Evolutionary conservation across 139 green algal genomes (phyloP), one percentile per base, ranked within the genome.

Genomic region (Chlorella sp.): DNA sequence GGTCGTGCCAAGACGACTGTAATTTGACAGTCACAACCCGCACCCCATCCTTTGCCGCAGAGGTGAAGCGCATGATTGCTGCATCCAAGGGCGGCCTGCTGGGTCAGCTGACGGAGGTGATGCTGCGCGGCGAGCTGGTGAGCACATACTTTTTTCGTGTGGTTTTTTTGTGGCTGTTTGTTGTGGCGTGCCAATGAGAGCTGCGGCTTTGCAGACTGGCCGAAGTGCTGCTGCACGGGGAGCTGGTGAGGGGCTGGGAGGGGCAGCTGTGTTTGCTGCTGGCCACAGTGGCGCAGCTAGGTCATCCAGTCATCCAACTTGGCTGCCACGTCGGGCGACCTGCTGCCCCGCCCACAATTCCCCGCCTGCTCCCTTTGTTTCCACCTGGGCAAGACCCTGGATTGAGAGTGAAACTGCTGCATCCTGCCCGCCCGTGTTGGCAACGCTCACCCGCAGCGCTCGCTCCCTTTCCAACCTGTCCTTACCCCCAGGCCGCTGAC

Each of bases 21-120:
- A 13, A 28, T 30, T 30, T 28, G 26, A 24, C 40, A 34, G 41
- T 41, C 72, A 43, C 34, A 34, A 26, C 26, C 56, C 48, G 1
- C 7, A 0, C 38, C 43, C 17, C 30, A 51, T 36, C 54, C n/a
- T 28, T 28, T 13, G 11, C 73, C 38, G 62, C 78, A 74, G 78
- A 88, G 73, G 84, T 93, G 19, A 83, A 86, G 58, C 68, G 84
- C 40, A 86, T 92, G 62, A 56, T 90, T 34, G 58, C 41, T 8
- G 68, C 84, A 0, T 41, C n/a, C 32, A 68, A 77, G 62, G 67
- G 67, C 34, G 84, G 76, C 22, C 30, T 34, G 83, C 26, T 46
- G 41, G 62, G 73, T 30, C 40, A 34, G 67, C 68, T 84, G 67
- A 58, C 54, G 0, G 58, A 73, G 28, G 7, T 58, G 26, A 73